Evolutionary conservation across 108 stramenopile species (phyloP), one percentile per base, ranked within the genome.

Genomic region (Nannochloropsis granulata): DNA sequence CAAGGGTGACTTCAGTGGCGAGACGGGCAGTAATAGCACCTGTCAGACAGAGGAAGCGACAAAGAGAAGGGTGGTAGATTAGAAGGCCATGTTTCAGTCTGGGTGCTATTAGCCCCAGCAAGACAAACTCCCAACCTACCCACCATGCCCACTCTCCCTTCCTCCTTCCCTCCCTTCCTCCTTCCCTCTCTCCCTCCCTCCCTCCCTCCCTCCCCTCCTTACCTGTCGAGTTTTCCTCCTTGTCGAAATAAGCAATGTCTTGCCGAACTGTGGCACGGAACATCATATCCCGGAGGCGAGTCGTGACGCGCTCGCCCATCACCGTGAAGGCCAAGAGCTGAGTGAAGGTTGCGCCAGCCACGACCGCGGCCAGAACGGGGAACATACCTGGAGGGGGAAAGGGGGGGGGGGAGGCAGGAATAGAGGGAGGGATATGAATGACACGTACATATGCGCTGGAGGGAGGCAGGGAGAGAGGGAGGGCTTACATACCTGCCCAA

Each of bases 281-380:
- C 34, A 88, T 82, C 24, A 44, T 79, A 10, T 43, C 43, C 13
- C 90, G 91, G 3, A 92, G 46, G 19, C 86, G 84, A 13, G 82
- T 24, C 12, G 90, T 90, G 25, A 92, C 44, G 13, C 87, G 81
- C 71, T 85, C 91, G 25, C 90, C 90, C 43, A 89, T 85, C 80
- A 80, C 84, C 12, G 86, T 85, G 45, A 89, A 56, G 82, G 84
- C 86, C n/a, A 82, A 88, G 43, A 85, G 42, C 34, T 88, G 84
- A 14, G 82, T 80, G 81, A 83, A 85, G 45, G 43, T 71, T 25
- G 71, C 80, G 11, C 85, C 13, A 12, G 84, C 87, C 23, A 83
- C 81, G 13, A 81, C 84, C 0, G 86, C 85, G 43, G 83, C 88
- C 87, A 89, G 84, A 0, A 81, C 84, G 21, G 83, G 84, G 78